Percentiles rank a stretch among this genome's conserved stretches.
Conservation (phyloP, 495 filamentous ascomycete species). For the Polyplosphaeria fusca region DNA sequence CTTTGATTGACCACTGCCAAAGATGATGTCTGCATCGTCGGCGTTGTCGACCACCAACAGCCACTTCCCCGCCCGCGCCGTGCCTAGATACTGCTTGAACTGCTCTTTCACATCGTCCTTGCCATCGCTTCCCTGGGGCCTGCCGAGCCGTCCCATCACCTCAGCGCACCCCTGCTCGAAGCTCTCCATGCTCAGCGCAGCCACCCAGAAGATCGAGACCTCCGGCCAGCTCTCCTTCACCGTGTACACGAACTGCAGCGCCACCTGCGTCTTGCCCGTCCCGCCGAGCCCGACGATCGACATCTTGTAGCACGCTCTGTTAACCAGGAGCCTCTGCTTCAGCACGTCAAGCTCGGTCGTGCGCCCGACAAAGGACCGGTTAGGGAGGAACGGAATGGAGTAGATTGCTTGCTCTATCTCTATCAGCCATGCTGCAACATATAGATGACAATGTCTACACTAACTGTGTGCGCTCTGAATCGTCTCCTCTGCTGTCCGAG, state of each 20-base stretch:
- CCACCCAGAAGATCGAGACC: slow-evolving; percentile 33
- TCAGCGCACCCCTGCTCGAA: slow-evolving; percentile 27
- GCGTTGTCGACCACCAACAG: slow-evolving; percentile 34
- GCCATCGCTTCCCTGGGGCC: slow-evolving; percentile 3
- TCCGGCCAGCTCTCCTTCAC: slow-evolving; percentile 25
- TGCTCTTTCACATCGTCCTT: slow-evolving; percentile 25
- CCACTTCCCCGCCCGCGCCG: slow-evolving; percentile 19
- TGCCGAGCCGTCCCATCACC: slow-evolving; percentile 8
- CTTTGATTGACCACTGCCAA: slow-evolving; percentile 8
- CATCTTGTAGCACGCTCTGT: slow-evolving; percentile 23
- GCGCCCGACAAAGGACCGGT: slow-evolving; percentile 22
- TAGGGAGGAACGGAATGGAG: slow-evolving; percentile 23
- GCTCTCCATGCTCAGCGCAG: slow-evolving; percentile 30
- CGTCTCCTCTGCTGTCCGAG: no score
- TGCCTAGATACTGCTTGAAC: slow-evolving; percentile 13
- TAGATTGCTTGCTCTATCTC: no score
- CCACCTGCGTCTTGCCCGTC: slow-evolving; percentile 34
- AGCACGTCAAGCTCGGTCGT: slow-evolving; percentile 15
- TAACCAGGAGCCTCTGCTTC: slow-evolving; percentile 20
- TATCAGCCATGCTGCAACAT: no score
- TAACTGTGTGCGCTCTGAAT: no score
- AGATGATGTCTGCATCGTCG: slow-evolving; percentile 31
- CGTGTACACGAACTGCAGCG: slow-evolving; percentile 30
- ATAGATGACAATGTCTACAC: no score
- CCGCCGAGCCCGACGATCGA: slow-evolving; percentile 21